These are phyloP conservation scores for Fraxinus americana DNA, from an alignment of 257 asterid species.

Conservation along the genomic window DNA sequence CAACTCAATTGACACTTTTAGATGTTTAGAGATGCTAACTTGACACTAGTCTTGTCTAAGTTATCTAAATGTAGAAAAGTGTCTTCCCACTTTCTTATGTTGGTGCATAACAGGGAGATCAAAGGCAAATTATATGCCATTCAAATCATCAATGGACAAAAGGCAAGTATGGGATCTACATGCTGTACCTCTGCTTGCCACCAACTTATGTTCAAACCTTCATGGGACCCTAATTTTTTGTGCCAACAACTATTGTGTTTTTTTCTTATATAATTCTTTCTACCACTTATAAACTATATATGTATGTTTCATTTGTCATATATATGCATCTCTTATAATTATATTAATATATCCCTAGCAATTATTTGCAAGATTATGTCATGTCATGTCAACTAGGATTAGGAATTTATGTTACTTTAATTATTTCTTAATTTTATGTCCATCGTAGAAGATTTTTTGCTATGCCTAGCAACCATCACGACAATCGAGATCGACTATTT, in stretches of 20 bases:
- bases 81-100: constrained; percentile 57
- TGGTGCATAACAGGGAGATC: constrained; percentile 32
- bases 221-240: constrained; percentile 21
- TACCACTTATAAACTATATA: not conserved
- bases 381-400: not conserved
- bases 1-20: not conserved
- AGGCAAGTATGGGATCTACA: constrained; percentile 60
- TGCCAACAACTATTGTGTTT: constrained; percentile 6
- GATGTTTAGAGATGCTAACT: constrained; percentile 5
- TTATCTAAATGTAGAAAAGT: constrained; percentile 37
- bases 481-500: not conserved
- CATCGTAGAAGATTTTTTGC: not conserved
- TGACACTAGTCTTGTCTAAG: constrained; percentile 48
- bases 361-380: constrained; percentile 6
- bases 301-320: constrained; percentile 6
- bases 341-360: not conserved
- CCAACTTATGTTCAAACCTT: constrained; percentile 28
- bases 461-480: not conserved
- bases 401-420: not conserved
- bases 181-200: constrained; percentile 64
- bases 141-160: constrained; percentile 60
- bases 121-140: constrained; percentile 43
- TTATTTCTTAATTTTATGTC: not conserved
- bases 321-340: not conserved
- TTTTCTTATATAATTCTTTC: not conserved